phyloP scores from a whole-genome alignment of 345 rosid species.

The Melaleuca quinquenervia region DNA sequence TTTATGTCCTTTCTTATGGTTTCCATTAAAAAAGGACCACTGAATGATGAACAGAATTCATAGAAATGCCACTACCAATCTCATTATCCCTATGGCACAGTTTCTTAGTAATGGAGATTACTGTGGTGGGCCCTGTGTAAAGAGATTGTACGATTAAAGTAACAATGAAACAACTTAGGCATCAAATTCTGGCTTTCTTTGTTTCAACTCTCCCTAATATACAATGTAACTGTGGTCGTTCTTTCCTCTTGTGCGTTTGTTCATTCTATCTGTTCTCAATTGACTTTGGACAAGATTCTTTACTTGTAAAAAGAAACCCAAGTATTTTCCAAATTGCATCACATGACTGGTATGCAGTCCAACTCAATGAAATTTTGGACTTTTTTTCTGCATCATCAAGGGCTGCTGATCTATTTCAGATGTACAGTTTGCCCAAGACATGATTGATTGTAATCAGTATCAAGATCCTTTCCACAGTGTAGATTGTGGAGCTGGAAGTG shows the following conservation, averaged over 20 bases:
- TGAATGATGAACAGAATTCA: background rate
- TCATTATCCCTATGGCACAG: background rate
- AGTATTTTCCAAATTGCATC: background rate
- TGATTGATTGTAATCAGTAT: background rate
- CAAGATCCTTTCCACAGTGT: background rate
- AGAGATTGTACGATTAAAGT: background rate
- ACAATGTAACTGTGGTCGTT: background rate
- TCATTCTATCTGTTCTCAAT: background rate
- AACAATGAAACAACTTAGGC: background rate
- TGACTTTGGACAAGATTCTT: background rate
- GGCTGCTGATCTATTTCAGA: background rate
- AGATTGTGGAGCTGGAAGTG: background rate
- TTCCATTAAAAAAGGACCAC: background rate
- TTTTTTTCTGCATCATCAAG: background rate
- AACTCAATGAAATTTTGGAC: background rate
- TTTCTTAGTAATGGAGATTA: background rate
- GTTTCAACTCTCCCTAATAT: background rate
- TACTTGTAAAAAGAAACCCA: background rate
- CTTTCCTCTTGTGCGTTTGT: background rate
- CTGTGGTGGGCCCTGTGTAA: background rate
- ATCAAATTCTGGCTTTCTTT: background rate
- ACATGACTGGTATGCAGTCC: background rate
- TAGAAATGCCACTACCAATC: background rate
- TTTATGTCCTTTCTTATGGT: no score
- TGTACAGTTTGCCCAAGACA: background rate